Evolutionary conservation across 2,329 filamentous ascomycete genomes (phyloP).

Genomic region (Penicillium olsonii): DNA sequence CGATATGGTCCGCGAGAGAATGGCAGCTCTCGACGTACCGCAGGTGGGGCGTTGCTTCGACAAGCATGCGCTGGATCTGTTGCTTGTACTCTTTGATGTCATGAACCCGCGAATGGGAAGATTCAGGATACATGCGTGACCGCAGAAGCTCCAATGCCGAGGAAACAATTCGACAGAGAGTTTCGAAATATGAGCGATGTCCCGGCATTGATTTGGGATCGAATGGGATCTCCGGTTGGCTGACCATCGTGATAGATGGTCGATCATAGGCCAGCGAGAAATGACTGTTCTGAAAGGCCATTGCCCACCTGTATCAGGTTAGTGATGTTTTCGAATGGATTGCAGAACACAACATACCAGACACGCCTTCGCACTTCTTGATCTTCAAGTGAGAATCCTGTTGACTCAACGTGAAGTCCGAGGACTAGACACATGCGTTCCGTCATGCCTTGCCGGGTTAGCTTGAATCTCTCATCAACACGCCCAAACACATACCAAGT

Average conservation of each 20-base stretch:
- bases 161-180: conserved; percentile 56
- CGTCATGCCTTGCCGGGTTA: conserved; percentile 31
- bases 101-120: conserved; percentile 51
- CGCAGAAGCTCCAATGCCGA: conserved; percentile 56
- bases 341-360: conserved; percentile 30
- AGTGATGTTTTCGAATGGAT: background rate
- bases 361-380: conserved; percentile 40
- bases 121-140: conserved; percentile 51
- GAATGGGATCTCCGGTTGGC: conserved; percentile 50
- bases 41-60: conserved; percentile 58
- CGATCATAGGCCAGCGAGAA: conserved; percentile 64
- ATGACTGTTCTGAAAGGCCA: conserved; percentile 62
- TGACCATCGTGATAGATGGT: conserved; percentile 54
- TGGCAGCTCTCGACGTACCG: conserved; percentile 48
- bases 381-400: conserved; percentile 49
- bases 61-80: conserved; percentile 55
- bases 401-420: conserved; percentile 57
- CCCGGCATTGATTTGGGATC: conserved; percentile 53
- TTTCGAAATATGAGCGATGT: conserved; percentile 57
- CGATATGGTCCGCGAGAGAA: conserved; percentile 51
- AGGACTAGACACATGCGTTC: conserved; percentile 57
- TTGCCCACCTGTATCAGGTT: conserved; percentile 48
- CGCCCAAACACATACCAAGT: conserved; percentile 43
- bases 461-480: conserved; percentile 20
- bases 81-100: conserved; percentile 58